Base-by-base conservation (phyloP, 768 basidiomycete genomes). In the Termitomyces eurrhizus region DNA sequence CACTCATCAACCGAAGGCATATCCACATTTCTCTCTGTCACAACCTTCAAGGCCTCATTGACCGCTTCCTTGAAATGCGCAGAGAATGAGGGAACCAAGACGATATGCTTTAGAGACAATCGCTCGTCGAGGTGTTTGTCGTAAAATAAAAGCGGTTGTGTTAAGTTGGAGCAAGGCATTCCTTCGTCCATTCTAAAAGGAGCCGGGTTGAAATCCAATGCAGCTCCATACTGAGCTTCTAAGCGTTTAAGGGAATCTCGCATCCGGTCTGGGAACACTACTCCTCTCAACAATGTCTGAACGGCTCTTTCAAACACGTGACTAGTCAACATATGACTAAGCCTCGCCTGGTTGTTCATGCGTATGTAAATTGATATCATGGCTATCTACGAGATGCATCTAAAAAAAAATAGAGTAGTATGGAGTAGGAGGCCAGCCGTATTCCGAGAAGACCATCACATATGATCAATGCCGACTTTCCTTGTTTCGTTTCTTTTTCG, bases 121-220 rank as follows among this genome's bases (percentile, higher is more conserved):
- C 48, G 59, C 55, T 60, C 12, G 36, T 60, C 59, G 13, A 60
- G 44, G 35, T 60, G 59, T 24, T 41, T 48, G 52, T 60, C 59
- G 14, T 60, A 60, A 18, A 60, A 60, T 2, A 53, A n/a, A 29
- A 55, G 44, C 11, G 59, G 59, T 0, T 26, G 35, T 33, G 29
- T 41, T 14, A 33, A 56, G 2, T 29, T 9, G 29, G 56, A 45
- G 26, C 52, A 53, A 24, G 13, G 36, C 4, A 18, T 7, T 6
- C 48, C 21, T 9, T 8, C 18, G 1, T 35, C 32, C 21, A 33
- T 21, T 14, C 6, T 21, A 4, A 45, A 36, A 26, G 45, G 32
- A 6, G 8, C 26, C 13, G 32, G 56, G 12, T 46, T 36, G 13
- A 35, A 46, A 29, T 52, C 35, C 8, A 64, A 29, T 33, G 46